These are phyloP conservation scores for Candida pseudoviswanathii DNA, from an alignment of 1,139 yeast species.

Conservation along the genomic window DNA sequence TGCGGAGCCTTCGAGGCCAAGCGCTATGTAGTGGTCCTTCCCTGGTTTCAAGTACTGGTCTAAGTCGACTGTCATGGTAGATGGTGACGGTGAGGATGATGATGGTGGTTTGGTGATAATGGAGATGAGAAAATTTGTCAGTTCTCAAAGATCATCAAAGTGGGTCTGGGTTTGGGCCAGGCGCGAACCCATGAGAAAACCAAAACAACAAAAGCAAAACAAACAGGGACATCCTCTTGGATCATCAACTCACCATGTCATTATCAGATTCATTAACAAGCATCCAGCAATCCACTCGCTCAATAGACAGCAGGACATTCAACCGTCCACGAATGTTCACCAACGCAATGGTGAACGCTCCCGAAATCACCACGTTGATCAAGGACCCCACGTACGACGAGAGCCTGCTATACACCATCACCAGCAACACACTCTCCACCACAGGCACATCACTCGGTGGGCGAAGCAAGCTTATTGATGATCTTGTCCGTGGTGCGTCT, in stretches of 20 bases:
- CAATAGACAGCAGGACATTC: conserved; percentile 39
- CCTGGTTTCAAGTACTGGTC: conserved; percentile 45
- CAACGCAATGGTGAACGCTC: conserved; percentile 57
- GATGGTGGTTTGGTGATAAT: no score
- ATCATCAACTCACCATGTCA: conserved; percentile 16
- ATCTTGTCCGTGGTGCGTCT: background rate
- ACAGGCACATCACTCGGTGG: background rate
- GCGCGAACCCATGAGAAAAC: background rate
- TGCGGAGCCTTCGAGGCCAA: conserved; percentile 97
- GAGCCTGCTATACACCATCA: conserved; percentile 48
- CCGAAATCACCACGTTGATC: conserved; percentile 58
- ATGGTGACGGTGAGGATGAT: no score
- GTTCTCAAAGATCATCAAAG: background rate
- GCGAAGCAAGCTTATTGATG: background rate
- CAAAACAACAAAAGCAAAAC: conserved; percentile 1
- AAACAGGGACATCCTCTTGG: background rate
- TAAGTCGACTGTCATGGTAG: conserved; percentile 34
- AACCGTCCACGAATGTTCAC: conserved; percentile 63
- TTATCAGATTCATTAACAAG: conserved; percentile 27
- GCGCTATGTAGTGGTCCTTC: conserved; percentile 60
- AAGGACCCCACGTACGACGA: conserved; percentile 64
- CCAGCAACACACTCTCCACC: conserved; percentile 14
- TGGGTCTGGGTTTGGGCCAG: background rate
- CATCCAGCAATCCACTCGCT: conserved; percentile 23
- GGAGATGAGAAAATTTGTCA: no score